These are phyloP conservation scores for Metschnikowia orientalis DNA, from an alignment of 805 yeast species.

Conservation along the genomic window DNA sequence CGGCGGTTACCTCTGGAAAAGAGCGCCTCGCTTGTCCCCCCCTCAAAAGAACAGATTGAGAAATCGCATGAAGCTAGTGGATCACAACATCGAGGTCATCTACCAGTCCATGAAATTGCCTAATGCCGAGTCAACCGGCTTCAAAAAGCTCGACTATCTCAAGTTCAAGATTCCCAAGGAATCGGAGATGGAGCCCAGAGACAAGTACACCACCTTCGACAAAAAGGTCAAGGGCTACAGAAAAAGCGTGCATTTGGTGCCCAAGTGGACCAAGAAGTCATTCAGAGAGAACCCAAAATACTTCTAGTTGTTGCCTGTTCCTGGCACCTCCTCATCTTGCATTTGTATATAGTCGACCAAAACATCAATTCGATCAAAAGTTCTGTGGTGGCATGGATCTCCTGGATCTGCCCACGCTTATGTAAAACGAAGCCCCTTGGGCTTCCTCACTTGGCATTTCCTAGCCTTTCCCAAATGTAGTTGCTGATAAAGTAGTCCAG, in stretches of 20 bases:
- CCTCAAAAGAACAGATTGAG: constrained; percentile 83
- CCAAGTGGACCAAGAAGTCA: constrained; percentile 87
- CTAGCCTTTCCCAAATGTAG: constrained; percentile 68
- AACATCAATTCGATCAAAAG: no score
- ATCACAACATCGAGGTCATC: constrained; percentile 65
- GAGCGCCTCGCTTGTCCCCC: constrained; percentile 54
- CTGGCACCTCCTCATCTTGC: no score
- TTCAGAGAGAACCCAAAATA: constrained; percentile 75
- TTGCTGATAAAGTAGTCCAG: constrained; percentile 69
- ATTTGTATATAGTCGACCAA: no score
- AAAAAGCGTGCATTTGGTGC: constrained; percentile 81
- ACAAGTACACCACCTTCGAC: constrained; percentile 85
- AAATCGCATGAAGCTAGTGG: constrained; percentile 77
- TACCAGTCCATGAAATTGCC: constrained; percentile 33
- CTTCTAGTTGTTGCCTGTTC: no score
- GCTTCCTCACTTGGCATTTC: neutral
- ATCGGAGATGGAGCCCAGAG: constrained; percentile 69
- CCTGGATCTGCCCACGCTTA: no score
- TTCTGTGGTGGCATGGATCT: no score
- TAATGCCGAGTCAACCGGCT: constrained; percentile 34
- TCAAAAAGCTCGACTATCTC: constrained; percentile 34
- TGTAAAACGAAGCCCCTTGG: no score
- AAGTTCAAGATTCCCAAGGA: constrained; percentile 64
- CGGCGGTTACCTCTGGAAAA: constrained; percentile 71
- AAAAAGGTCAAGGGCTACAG: constrained; percentile 73